phyloP scores from a whole-genome alignment of 257 asterid species.

The Cruciata laevipes region DNA sequence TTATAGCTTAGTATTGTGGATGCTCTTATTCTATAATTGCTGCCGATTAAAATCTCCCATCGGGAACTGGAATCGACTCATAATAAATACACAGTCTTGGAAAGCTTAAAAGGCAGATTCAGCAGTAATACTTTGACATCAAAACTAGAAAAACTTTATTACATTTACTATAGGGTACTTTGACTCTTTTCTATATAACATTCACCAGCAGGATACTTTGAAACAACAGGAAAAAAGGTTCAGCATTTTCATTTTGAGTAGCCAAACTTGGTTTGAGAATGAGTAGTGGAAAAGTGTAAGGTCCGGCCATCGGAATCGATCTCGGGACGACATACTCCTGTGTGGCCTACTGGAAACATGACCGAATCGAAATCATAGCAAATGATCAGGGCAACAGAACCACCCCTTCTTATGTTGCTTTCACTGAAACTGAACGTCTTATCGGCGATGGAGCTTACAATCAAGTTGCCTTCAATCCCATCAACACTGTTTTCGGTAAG shows the following conservation, averaged over 20 bases:
- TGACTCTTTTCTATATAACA: neutral
- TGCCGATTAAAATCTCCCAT: too few species aligned
- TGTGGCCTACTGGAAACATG: neutral
- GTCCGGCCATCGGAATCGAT: neutral
- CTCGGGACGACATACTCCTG: neutral
- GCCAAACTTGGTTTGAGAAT: neutral
- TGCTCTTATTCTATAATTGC: too few species aligned
- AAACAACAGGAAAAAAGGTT: neutral
- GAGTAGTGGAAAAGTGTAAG: neutral
- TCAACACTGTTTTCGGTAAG: neutral
- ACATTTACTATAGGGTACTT: too few species aligned
- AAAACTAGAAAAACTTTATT: neutral
- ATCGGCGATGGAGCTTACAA: neutral
- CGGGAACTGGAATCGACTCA: neutral
- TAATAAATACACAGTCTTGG: neutral
- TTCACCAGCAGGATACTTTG: neutral
- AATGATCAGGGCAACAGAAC: neutral
- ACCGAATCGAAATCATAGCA: neutral
- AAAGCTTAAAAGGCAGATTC: neutral
- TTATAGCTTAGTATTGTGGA: too few species aligned
- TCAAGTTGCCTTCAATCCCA: neutral
- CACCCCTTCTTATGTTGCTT: neutral
- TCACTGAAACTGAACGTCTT: neutral
- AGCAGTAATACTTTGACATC: neutral
- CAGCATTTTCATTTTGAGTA: neutral